Conservation (phyloP, 2,329 filamentous ascomycete species). For the Achaetomium macrosporum region DNA sequence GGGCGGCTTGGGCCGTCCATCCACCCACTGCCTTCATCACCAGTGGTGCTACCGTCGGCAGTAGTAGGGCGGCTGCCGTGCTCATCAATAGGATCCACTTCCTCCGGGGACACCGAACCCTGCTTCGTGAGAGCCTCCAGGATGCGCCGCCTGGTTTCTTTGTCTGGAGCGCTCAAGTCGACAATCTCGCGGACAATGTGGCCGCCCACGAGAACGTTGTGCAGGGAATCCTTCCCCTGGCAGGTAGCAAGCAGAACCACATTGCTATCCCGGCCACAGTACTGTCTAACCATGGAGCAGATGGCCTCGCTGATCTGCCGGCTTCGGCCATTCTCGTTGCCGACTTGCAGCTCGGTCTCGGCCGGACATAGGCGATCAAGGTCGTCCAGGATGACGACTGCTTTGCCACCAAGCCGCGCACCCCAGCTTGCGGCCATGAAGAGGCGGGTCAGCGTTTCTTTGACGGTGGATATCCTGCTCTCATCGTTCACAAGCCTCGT, state of each 20-base stretch:
- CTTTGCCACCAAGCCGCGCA: conserved; percentile 74
- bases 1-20: conserved; percentile 64
- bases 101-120: conserved; percentile 39
- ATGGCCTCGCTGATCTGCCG: conserved; percentile 88
- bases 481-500: conserved; percentile 86
- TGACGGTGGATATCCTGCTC: conserved; percentile 81
- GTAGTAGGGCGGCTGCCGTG: conserved; percentile 52
- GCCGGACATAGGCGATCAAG: conserved; percentile 87
- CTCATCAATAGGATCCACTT: conserved; percentile 30
- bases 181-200: conserved; percentile 91
- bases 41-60: conserved; percentile 45
- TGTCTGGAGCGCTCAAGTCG: conserved; percentile 82
- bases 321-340: conserved; percentile 87
- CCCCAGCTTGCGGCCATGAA: conserved; percentile 93
- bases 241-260: conserved; percentile 87
- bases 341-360: conserved; percentile 90
- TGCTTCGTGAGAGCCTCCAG: conserved; percentile 70
- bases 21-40: conserved; percentile 59
- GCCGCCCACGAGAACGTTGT: conserved; percentile 83
- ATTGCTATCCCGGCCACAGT: conserved; percentile 71
- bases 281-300: conserved; percentile 74
- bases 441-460: conserved; percentile 74
- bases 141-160: conserved; percentile 78
- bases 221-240: conserved; percentile 85
- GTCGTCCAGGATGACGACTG: conserved; percentile 85